Base-by-base conservation (phyloP, 1,139 yeast species). In the Geotrichum klebahnii region DNA sequence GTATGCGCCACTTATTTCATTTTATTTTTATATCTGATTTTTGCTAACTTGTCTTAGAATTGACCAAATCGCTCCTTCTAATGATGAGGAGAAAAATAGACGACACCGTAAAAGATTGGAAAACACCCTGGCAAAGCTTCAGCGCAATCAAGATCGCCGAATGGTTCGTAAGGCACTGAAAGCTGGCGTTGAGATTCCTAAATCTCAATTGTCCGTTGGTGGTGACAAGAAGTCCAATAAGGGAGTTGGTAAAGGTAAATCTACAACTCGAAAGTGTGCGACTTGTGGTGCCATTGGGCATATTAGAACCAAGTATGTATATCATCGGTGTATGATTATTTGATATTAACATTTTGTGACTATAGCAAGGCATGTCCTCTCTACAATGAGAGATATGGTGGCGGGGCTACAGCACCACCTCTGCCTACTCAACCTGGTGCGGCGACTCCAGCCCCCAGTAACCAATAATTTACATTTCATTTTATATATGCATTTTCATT, bases 231-330 rank as follows among this genome's bases (percentile, higher is more conserved):
- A 63, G 12, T 62, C 64, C 29, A 59, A 61, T 40, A 66, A 69
- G 17, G 59, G 60, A 16, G 60, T 54, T 19, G 67, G 67, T 5
- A 65, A 66, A 32, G 70, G 67, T 44, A 87, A 86, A 63, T 81
- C 89, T 51, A 86, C 86, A 1, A 82, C 86, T 5, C 75, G 97
- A 64, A 78, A 88, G 62, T 92, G 97, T 70, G 89, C 95, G 3
- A 84, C 95, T 1, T 92, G 97, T 75, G 97, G 97, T 24, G 95
- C 92, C 2, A 77, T 85, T 60, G 98, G 97, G 0, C 98, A 92
- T 66, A 92, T 90, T 56, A 77, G 95, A 63, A 90, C 97, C 8
- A 89, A 88, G 58, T 54, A 48, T 35, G 56, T 50, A 28, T 41
- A n/a, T 29, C n/a, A 22, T 35, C 14, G n/a, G n/a, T n/a, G n/a